Evolutionary conservation across 371 early-diverging fungal species (phyloP).

Genomic region (Enteropsectra breve): DNA sequence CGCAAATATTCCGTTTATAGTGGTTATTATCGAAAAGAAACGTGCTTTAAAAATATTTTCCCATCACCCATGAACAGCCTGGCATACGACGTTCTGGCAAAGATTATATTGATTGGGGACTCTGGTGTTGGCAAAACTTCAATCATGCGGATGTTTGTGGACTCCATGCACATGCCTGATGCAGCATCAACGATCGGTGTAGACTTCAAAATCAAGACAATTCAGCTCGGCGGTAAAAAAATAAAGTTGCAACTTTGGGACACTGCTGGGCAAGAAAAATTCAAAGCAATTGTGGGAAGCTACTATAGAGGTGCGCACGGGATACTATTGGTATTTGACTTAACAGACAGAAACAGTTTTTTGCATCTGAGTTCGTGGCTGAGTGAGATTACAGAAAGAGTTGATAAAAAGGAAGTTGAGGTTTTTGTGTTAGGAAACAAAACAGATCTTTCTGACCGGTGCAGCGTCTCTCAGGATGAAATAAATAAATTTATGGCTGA

Average conservation of each 20-base stretch:
- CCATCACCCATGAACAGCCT: conserved; percentile 20
- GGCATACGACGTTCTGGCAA: conserved; percentile 81
- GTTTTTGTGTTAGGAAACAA: conserved; percentile 96
- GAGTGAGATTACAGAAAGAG: conserved; percentile 88
- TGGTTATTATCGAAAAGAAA: no score
- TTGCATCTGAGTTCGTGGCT: conserved; percentile 92
- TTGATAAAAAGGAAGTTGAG: conserved; percentile 77
- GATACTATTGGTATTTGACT: conserved; percentile 94
- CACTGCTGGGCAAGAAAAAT: conserved; percentile 99
- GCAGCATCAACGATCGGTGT: conserved; percentile 97
- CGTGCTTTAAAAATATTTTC: no score
- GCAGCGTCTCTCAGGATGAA: conserved; percentile 64
- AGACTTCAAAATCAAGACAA: conserved; percentile 95
- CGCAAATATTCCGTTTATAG: no score
- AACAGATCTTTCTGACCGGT: conserved; percentile 76
- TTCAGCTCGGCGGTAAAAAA: conserved; percentile 72
- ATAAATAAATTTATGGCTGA: conserved; percentile 57
- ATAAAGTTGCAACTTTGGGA: conserved; percentile 98
- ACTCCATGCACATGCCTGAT: conserved; percentile 82
- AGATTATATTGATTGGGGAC: conserved; percentile 91
- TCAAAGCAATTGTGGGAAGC: conserved; percentile 90
- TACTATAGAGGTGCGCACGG: conserved; percentile 73
- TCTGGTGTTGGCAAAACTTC: conserved; percentile 94
- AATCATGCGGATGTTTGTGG: conserved; percentile 84
- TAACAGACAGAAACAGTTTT: conserved; percentile 88